phyloP scores from a whole-genome alignment of 768 basidiomycete genomes.

The Kwoniella mangroviensis region DNA sequence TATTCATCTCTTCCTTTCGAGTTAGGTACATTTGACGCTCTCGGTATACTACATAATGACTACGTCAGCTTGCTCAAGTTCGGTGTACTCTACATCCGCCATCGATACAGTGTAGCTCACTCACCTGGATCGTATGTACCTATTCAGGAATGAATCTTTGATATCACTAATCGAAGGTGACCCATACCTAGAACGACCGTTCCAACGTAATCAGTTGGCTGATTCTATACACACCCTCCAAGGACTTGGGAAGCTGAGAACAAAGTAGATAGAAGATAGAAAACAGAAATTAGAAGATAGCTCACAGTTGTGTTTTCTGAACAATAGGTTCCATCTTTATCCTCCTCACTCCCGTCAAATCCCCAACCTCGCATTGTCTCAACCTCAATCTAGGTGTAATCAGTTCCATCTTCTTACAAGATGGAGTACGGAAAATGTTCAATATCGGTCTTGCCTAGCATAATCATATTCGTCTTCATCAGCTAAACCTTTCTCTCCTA shows the following conservation, averaged over 20 bases:
- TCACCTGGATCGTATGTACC: slow-evolving; percentile 41
- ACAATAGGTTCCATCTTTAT: slow-evolving; percentile 54
- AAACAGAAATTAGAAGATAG: not conserved
- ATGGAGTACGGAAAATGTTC: slow-evolving; percentile 39
- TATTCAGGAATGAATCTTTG: slow-evolving; percentile 35
- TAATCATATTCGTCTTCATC: not conserved
- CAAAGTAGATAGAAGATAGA: not conserved
- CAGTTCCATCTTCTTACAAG: slow-evolving; percentile 36
- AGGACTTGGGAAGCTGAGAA: not conserved
- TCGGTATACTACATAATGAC: slow-evolving; percentile 27
- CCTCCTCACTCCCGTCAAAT: slow-evolving; percentile 38
- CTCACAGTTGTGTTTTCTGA: slow-evolving; percentile 52
- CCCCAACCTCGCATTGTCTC: slow-evolving; percentile 35
- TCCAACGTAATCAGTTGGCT: not conserved
- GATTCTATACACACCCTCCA: too few species aligned
- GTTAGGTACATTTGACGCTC: slow-evolving; percentile 5
- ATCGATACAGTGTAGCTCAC: slow-evolving; percentile 7
- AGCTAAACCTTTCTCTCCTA: too few species aligned
- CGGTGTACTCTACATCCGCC: too few species aligned
- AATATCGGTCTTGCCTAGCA: slow-evolving; percentile 26
- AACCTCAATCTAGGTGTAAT: slow-evolving; percentile 39
- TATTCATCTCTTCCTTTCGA: slow-evolving; percentile 32
- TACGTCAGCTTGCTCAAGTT: not conserved
- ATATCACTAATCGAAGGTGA: slow-evolving; percentile 28
- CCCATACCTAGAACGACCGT: slow-evolving; percentile 33